phyloP scores from a whole-genome alignment of 2,329 filamentous ascomycete species.

The Fusarium sp. region DNA sequence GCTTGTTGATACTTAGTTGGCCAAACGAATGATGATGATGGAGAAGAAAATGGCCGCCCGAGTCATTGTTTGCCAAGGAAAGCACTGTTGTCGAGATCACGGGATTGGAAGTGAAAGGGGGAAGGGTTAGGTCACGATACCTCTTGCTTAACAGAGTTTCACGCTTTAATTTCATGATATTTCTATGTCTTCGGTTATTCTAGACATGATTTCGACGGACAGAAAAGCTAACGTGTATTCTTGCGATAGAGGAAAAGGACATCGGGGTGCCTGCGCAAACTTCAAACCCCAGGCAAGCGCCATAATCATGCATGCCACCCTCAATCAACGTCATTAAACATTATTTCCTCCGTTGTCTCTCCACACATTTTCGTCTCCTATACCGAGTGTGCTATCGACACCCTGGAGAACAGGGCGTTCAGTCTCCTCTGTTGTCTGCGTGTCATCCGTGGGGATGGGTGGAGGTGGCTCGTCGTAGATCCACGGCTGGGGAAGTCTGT shows the following conservation, averaged over 20 bases:
- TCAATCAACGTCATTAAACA: slow-evolving; percentile 27
- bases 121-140: not conserved
- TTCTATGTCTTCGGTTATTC: not conserved
- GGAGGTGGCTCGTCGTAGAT: slow-evolving; percentile 67
- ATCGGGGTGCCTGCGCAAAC: not conserved
- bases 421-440: slow-evolving; percentile 39
- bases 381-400: slow-evolving; percentile 48
- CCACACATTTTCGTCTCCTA: slow-evolving; percentile 53
- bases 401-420: slow-evolving; percentile 44
- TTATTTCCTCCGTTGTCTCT: slow-evolving; percentile 38
- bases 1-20: not conserved
- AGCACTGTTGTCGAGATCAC: not conserved
- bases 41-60: not conserved
- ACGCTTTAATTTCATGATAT: not conserved
- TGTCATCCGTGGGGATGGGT: slow-evolving; percentile 37
- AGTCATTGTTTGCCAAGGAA: not conserved
- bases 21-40: not conserved
- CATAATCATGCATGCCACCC: slow-evolving; percentile 8
- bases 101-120: not conserved
- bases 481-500: slow-evolving; percentile 74
- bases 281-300: slow-evolving; percentile 9
- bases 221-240: not conserved
- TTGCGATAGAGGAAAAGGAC: not conserved
- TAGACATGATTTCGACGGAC: not conserved
- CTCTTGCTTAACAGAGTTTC: not conserved